Evolutionary conservation across 257 asterid species (phyloP), one percentile per base, ranked within the genome.

Genomic region (Hygrophila difformis): DNA sequence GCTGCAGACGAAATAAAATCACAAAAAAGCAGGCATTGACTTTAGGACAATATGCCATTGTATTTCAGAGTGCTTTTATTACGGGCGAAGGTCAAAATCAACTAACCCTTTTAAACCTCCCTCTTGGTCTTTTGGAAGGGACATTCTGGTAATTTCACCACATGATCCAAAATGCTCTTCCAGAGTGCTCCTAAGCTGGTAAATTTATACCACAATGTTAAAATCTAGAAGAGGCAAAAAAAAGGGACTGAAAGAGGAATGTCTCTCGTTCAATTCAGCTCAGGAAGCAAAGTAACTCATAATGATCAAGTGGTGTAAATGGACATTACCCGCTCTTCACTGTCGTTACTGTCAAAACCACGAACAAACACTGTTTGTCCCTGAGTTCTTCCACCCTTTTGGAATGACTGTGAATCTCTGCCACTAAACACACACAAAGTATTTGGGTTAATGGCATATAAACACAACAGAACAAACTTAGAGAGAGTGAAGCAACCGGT

Each of bases 321-420:
- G n/a, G n/a, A n/a, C n/a, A n/a, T n/a, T 18, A 49, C 55, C 55
- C 33, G 23, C 36, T 69, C 68, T 63, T 74, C 87, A 4, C 71
- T 65, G 10, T 44, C 65, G 45, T 58, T 45, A 49, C 22, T 77
- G 56, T 77, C 71, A 47, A 88, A 67, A 1, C 97, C 97, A 18
- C 85, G 75, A 14, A 88, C 78, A 64, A 65, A 88, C 13, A 69
- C n/a, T 16, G 84, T 72, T 54, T 33, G 55, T 22, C 78, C 74
- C 42, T 77, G 66, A 55, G 61, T 36, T 55, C 64, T 62, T 29
- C 48, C 54, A 0, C 62, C 73, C 57, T 42, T 76, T 65, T 80
- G 95, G 62, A 19, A 67, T 5, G 89, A 60, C 40, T 51, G 59
- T 3, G 62, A 53, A 0, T 66, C 73, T 47, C 39, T 57, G 47